phyloP scores from a whole-genome alignment of 805 yeast species.

The Cyberlindnera euphorbiiphila region DNA sequence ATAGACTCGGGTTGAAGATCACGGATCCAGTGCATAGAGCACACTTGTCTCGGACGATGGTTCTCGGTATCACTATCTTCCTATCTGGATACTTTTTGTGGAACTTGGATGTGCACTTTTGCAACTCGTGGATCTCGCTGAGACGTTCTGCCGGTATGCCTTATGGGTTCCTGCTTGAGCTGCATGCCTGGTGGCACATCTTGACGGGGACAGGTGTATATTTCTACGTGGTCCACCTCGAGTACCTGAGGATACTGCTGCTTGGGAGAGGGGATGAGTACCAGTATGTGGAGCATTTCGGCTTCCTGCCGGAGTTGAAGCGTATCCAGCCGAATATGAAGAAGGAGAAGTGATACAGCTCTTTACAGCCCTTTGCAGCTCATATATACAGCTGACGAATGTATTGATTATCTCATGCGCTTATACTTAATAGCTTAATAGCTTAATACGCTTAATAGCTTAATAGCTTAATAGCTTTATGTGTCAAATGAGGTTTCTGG shows the following conservation, averaged over 20 bases:
- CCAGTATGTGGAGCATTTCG: slow-evolving; percentile 53
- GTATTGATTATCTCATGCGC: no score
- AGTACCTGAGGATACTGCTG: slow-evolving; percentile 67
- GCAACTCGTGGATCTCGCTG: slow-evolving; percentile 50
- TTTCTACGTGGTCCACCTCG: slow-evolving; percentile 74
- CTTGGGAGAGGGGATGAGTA: slow-evolving; percentile 53
- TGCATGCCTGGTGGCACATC: slow-evolving; percentile 98
- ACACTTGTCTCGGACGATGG: slow-evolving; percentile 54
- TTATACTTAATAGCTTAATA: no score
- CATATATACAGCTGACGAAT: no score
- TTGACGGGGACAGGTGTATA: slow-evolving; percentile 86
- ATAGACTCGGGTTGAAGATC: slow-evolving; percentile 48
- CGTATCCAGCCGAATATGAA: neutral
- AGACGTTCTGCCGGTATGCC: slow-evolving; percentile 78
- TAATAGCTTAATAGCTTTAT: no score
- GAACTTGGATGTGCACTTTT: slow-evolving; percentile 85
- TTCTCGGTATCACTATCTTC: slow-evolving; percentile 59
- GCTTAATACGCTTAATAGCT: no score
- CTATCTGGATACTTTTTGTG: slow-evolving; percentile 75
- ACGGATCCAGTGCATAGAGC: slow-evolving; percentile 41
- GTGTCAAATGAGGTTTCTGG: no score
- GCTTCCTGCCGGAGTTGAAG: slow-evolving; percentile 52
- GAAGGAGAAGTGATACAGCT: neutral
- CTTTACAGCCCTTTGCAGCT: neutral
- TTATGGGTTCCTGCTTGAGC: slow-evolving; percentile 78